Percentiles rank a stretch among this genome's conserved stretches.
These are phyloP conservation scores for Tuber aestivum DNA, from an alignment of 495 filamentous ascomycete species.

Conservation along the genomic window DNA sequence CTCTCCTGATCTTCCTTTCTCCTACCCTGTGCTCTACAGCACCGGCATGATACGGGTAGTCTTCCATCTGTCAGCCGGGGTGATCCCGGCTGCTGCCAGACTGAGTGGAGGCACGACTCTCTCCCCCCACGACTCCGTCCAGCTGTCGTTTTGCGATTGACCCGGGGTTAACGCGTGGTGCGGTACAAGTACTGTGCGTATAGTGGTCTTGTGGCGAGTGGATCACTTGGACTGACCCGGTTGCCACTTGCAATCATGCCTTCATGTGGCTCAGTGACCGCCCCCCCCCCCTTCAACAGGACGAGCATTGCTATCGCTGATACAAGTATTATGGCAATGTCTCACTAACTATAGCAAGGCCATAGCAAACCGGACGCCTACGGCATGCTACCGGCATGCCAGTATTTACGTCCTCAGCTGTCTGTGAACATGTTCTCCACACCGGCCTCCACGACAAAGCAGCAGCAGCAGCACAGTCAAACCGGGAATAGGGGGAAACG, in stretches of 20 bases:
- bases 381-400: neutral
- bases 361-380: neutral
- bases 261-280: neutral
- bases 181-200: neutral
- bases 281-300: neutral
- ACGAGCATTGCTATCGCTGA: neutral
- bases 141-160: conserved; percentile 1
- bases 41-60: neutral
- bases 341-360: neutral
- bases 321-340: neutral
- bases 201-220: neutral
- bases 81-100: neutral
- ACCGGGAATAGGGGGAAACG: neutral
- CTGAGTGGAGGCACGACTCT: neutral
- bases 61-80: neutral
- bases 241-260: neutral
- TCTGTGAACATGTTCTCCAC: neutral
- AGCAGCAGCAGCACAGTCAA: neutral
- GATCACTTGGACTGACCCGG: neutral
- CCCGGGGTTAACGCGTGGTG: neutral
- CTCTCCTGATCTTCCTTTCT: neutral
- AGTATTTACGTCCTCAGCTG: neutral
- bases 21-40: neutral
- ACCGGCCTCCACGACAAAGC: neutral
- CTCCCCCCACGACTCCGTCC: neutral